Conservation (phyloP, 1,284 basidiomycete species). For the Austroboletus niveus region DNA sequence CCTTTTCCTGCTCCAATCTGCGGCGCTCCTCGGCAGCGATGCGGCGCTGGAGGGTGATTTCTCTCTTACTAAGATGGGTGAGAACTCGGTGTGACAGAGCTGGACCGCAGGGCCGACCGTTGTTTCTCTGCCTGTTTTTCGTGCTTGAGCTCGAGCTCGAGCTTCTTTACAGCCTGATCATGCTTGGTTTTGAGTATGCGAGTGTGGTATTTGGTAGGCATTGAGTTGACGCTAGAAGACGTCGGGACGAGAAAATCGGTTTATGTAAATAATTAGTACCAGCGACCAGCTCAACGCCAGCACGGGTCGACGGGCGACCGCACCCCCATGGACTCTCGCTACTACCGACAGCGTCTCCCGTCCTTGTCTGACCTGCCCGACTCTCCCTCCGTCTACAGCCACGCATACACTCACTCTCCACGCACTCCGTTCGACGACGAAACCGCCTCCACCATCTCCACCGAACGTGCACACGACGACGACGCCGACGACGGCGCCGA, state of each 20-base stretch:
- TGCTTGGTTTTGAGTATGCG: slow-evolving; percentile 68
- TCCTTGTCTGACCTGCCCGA: slow-evolving; percentile 58
- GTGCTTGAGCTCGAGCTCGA: slow-evolving; percentile 69
- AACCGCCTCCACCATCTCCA: slow-evolving; percentile 40
- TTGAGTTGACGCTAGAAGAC: slow-evolving; percentile 1
- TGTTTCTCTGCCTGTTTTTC: slow-evolving; percentile 69
- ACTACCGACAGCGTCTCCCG: slow-evolving; percentile 47
- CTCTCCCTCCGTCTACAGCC: slow-evolving; percentile 68
- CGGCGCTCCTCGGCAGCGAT: slow-evolving; percentile 67
- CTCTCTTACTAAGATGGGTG: slow-evolving; percentile 48
- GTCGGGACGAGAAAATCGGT: slow-evolving; percentile 21
- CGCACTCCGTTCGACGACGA: slow-evolving; percentile 63
- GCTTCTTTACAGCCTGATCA: slow-evolving; percentile 65
- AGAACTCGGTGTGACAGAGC: neutral
- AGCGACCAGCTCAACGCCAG: too few relatives aligned
- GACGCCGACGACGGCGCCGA: slow-evolving; percentile 33
- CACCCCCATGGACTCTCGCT: slow-evolving; percentile 43
- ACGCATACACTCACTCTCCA: slow-evolving; percentile 36
- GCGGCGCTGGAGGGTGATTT: slow-evolving; percentile 67
- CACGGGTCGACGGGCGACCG: too few relatives aligned
- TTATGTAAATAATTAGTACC: slow-evolving; percentile 20
- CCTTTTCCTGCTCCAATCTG: slow-evolving; percentile 69
- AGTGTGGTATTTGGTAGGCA: slow-evolving; percentile 58
- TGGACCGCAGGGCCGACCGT: slow-evolving; percentile 40
- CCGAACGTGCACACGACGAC: slow-evolving; percentile 32